Conservation (phyloP, 768 basidiomycete species). For the Tulasnella sp. region DNA sequence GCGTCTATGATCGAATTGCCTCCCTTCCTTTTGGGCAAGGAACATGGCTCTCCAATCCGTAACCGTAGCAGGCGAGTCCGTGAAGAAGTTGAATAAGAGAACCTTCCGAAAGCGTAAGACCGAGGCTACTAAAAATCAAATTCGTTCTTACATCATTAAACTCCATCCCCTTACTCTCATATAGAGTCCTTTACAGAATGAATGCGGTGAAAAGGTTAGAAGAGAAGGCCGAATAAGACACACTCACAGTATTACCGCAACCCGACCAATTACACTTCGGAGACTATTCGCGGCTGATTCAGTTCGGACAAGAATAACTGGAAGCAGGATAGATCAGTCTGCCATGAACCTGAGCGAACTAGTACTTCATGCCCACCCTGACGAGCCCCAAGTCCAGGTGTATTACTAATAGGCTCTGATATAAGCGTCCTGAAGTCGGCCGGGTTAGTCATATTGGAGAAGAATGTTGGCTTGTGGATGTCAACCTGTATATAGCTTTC, state of each 20-base stretch:
- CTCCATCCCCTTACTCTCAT: conserved; percentile 64
- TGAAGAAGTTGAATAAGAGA: conserved; percentile 70
- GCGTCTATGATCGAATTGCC: neutral
- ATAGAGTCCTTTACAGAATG: conserved; percentile 43
- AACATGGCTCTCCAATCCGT: conserved; percentile 55
- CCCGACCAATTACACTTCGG: neutral
- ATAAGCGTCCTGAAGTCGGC: neutral
- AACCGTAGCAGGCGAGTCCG: conserved; percentile 52
- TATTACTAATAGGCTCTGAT: neutral
- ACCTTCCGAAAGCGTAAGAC: conserved; percentile 45
- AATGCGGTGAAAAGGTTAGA: neutral
- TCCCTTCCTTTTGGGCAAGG: neutral
- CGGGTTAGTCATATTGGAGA: neutral
- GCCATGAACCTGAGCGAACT: neutral
- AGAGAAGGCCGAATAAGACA: neutral
- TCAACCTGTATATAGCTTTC: neutral
- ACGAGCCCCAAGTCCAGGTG: neutral
- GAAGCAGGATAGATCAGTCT: neutral
- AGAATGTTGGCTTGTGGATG: conserved; percentile 1
- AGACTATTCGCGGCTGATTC: neutral
- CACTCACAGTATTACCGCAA: neutral
- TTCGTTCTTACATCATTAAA: conserved; percentile 53
- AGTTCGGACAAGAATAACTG: conserved; percentile 8
- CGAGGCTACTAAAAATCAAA: neutral
- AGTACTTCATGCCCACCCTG: neutral